Evolutionary conservation across 2,329 filamentous ascomycete species (phyloP), one percentile per base, ranked within the genome.

Genomic region (Clarireedia sp.): DNA sequence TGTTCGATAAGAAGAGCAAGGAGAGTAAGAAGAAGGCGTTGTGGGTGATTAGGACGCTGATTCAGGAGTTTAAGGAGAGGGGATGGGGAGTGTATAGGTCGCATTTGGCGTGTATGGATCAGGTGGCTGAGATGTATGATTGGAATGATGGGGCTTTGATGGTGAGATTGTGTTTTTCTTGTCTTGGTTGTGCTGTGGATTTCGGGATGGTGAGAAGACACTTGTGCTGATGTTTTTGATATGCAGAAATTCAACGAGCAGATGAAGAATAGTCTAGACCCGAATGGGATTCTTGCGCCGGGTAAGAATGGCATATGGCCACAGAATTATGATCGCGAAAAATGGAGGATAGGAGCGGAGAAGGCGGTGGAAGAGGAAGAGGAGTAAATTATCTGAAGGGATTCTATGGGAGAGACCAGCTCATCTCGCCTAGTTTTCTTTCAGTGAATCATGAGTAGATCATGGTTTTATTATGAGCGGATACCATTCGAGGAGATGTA

Each of bases 81-180:
- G 74, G 74, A 2, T 75, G 70, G 63, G 73, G 73, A 26, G 73
- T 76, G 60, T 76, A 76, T 56, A 63, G 74, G 33, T 76, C 74
- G 4, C 75, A 76, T 65, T 56, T 76, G 14, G 64, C 71, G 2
- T 68, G 75, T 38, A 71, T 72, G 62, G 74, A 77, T 59, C 73
- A 75, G 57, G 71, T 77, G 46, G 72, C 73, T 1, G 65, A 67
- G 43, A 74, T 72, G 1, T 77, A 75, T 58, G 69, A 65, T 40
- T 76, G 69, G 63, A 72, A 73, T 48, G 66, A 72, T 48, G 64
- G 70, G 55, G 72, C 72, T 3, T 61, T 72, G 60, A 69, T 72
- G 29, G 29, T 33, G 29, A 33, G 29, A 33, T 33, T 33, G 12
- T 12, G 9, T 3, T 33, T 33, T 33, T 14, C 12, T 33, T 33